Conservation (phyloP, 768 basidiomycete species). For the Podaxis sp. region DNA sequence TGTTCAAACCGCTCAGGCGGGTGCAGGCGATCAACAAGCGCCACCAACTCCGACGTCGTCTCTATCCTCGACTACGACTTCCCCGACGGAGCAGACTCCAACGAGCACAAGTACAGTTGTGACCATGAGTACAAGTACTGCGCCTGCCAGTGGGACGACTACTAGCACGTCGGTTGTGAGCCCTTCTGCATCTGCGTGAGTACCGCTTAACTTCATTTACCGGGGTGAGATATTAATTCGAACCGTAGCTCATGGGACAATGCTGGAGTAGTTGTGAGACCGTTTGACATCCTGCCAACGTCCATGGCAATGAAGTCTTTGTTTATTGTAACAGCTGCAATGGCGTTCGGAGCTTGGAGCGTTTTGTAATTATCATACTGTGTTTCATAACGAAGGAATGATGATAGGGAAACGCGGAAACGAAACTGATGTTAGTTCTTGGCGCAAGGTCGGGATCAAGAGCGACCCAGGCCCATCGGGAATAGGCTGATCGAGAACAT, state of each 20-base stretch:
- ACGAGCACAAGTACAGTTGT: not conserved
- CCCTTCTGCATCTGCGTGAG: not conserved
- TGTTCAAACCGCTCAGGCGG: not conserved
- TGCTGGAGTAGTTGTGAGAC: not conserved
- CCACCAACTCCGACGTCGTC: not conserved
- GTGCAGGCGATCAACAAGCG: not conserved
- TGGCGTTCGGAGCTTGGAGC: not conserved
- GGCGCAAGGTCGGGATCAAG: not conserved
- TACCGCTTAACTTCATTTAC: not conserved
- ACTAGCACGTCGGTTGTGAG: not conserved
- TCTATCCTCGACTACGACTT: too few relatives aligned
- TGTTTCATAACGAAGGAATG: not conserved
- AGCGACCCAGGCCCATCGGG: not conserved
- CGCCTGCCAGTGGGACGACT: not conserved
- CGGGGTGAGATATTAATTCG: not conserved
- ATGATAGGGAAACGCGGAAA: not conserved
- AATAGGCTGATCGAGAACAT: not conserved
- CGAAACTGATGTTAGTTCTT: constrained; percentile 1
- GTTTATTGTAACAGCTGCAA: not conserved
- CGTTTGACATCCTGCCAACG: not conserved
- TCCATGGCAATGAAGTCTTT: not conserved
- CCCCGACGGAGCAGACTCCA: not conserved
- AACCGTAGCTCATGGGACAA: not conserved
- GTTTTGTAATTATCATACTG: not conserved
- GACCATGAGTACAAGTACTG: not conserved